Base-by-base conservation (phyloP, 2,329 filamentous ascomycete genomes). In the Didymella glomerata region DNA sequence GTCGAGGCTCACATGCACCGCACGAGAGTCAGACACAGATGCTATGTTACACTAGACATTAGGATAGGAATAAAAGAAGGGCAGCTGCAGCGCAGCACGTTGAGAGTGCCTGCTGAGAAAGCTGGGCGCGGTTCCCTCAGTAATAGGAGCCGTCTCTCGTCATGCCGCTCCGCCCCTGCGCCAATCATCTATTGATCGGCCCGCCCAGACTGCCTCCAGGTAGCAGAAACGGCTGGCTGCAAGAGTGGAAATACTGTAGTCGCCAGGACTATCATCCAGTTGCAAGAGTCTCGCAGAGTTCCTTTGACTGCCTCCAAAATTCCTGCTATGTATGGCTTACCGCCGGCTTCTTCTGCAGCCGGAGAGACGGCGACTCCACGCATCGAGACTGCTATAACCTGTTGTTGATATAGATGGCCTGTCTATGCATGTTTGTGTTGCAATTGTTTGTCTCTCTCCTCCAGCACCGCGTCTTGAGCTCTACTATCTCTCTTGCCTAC, bases 101-200 rank as follows among this genome's bases (percentile, higher is more conserved):
- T 40, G n/a, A 40, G 46, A n/a, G 38, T 49, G 46, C 59, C 62
- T 55, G 45, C 62, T 54, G 45, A 42, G 52, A 61, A 64, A 63
- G 11, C 46, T 40, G 50, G 45, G 56, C 56, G 41, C 56, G 20
- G 27, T 28, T 47, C 14, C 47, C 46, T 42, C 51, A 41, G 48
- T 38, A 54, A 59, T 51, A 59, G 56, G 50, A 59, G 50, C 47
- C 47, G 55, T 49, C 56, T 57, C 62, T 63, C 68, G 65, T 70
- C 67, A 68, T 69, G 60, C 59, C 55, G 59, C 59, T 56, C 58
- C 42, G 55, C 67, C 70, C 68, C 63, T 66, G 66, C 60, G 67
- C 62, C 67, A 67, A 71, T 71, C 70, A 63, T 32, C 25, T 30
- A 25, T 47, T 40, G 11, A 54, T 59, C 48, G 49, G 48, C 61